phyloP scores from a whole-genome alignment of 805 yeast species.

The Metschnikowia henanensis region DNA sequence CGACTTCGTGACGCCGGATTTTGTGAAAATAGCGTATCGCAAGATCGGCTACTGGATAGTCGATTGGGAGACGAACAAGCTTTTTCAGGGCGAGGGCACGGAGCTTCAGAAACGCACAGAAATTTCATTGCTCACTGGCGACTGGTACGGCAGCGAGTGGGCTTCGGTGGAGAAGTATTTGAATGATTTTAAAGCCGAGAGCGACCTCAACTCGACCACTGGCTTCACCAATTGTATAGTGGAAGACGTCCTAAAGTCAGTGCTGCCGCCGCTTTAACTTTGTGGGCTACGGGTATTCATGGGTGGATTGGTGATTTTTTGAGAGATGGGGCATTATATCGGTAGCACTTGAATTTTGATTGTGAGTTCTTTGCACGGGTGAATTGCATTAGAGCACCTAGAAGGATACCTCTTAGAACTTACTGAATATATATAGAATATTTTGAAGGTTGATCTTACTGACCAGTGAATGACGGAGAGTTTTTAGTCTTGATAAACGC shows the following conservation, averaged over 20 bases:
- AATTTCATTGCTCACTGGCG: conserved; percentile 38
- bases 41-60: conserved; percentile 45
- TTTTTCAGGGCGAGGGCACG: conserved; percentile 13
- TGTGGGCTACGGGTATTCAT: neutral
- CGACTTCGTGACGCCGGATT: conserved; percentile 38
- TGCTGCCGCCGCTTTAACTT: conserved; percentile 38
- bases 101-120: conserved; percentile 24
- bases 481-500: no score
- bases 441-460: no score
- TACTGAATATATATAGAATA: no score
- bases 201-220: conserved; percentile 27
- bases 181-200: conserved; percentile 17
- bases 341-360: no score
- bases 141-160: conserved; percentile 47
- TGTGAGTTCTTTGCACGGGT: no score
- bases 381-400: no score
- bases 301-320: no score
- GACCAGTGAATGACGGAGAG: no score
- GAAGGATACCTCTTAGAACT: no score
- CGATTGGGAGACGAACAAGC: conserved; percentile 37
- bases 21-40: conserved; percentile 36
- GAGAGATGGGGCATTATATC: no score
- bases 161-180: conserved; percentile 30
- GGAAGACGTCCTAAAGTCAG: conserved; percentile 36
- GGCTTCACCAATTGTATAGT: conserved; percentile 36